These are phyloP conservation scores for Poa annua DNA, from an alignment of 176 grass and related monocot species.

Conservation along the genomic window DNA sequence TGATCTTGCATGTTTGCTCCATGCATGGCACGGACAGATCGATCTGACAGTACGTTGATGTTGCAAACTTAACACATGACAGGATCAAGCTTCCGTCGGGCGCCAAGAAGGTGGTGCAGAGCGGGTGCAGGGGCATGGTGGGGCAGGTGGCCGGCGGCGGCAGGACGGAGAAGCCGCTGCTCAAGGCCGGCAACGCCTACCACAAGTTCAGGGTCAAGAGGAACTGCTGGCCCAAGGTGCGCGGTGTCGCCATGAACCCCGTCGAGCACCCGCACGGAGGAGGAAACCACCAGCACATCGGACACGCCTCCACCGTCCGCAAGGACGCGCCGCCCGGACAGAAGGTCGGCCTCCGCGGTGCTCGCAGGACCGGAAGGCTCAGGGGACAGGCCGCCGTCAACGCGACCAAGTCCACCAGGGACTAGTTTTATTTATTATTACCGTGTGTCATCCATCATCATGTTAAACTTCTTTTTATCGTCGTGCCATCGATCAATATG, in stretches of 20 bases:
- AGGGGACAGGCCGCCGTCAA: constrained; percentile 82
- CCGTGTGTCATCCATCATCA: background rate
- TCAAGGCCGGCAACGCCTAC: constrained; percentile 91
- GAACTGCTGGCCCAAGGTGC: constrained; percentile 96
- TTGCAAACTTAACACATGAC: no score
- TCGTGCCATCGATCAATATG: background rate
- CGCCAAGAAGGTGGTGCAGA: constrained; percentile 88
- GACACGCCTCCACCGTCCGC: constrained; percentile 85
- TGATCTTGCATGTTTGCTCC: background rate
- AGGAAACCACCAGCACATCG: constrained; percentile 98
- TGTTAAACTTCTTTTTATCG: background rate
- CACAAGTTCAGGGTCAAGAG: constrained; percentile 94
- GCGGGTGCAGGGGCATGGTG: constrained; percentile 81
- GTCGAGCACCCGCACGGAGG: constrained; percentile 97
- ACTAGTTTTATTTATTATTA: constrained; percentile 31
- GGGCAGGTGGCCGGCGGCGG: constrained; percentile 91
- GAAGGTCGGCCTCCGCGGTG: constrained; percentile 81
- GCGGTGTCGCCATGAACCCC: constrained; percentile 96
- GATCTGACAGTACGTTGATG: background rate
- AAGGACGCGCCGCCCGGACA: constrained; percentile 88
- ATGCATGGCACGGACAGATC: background rate
- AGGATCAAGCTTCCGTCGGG: constrained; percentile 96
- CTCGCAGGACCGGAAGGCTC: constrained; percentile 85
- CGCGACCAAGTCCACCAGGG: constrained; percentile 71
- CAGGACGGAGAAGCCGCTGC: constrained; percentile 84